Evolutionary conservation across 179 eudicot genomes (phyloP), one percentile per base, ranked within the genome.

Genomic region (Spergularia azorica): DNA sequence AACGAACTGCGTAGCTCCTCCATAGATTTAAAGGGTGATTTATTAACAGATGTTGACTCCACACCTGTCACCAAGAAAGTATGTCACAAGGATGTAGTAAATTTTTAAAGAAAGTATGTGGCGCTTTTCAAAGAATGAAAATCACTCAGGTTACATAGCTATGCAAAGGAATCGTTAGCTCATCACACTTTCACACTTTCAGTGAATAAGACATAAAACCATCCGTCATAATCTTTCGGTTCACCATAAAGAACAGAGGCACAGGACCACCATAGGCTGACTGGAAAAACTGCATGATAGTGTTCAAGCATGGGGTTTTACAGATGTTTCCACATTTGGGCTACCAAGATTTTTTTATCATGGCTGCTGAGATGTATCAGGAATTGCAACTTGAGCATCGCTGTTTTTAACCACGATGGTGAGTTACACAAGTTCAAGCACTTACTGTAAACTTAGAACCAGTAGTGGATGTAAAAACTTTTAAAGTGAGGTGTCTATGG

Each of bases 1-100:
- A 90, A 63, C 21, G 99, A 93, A 83, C 81, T 64, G 69, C 83
- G 82, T 74, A 93, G 79, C 83, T 93, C 97, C 73, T 83, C 82
- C 79, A 86, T 60, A 72, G 97, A 83, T 76, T 78, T 74, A 60
- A 66, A 70, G 79, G 32, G 70, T 20, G 90, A 83, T 21, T 91
- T 85, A 67, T 82, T 73, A 74, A 56, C 68, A 50, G 90, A 67
- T 54, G 21, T 43, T 12, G 78, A 67, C 39, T 79, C 82, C 41
- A 79, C 75, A 82, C 87, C 97, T 93, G 88, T 54, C 70, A 79
- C 58, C 52, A 9, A 57, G 39, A 18, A 48, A 74, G 18, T 63
- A 52, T 65, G 60, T 32, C 18, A n/a, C 5, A 67, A 50, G 20
- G 39, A 67, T 36, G 52, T 67, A 12, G 67, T 57, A 54, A 10